Evolutionary conservation across 352 stramenopile genomes (phyloP).

Genomic region (Globisporangium spinosum): DNA sequence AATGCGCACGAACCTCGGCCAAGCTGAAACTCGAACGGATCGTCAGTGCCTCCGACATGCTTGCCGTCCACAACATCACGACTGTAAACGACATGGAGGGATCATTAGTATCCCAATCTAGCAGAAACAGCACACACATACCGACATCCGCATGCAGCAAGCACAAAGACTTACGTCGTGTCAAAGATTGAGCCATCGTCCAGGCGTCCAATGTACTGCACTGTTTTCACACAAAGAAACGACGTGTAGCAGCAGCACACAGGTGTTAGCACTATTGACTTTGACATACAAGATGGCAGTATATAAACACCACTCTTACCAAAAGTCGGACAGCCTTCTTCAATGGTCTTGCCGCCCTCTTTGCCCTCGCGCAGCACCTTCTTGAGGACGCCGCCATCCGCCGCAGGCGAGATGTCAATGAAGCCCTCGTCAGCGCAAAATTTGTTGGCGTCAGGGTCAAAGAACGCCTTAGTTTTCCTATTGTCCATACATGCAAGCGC

Average conservation of each 20-base stretch:
- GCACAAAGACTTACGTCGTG: constrained; percentile 49
- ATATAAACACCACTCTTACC: constrained; percentile 20
- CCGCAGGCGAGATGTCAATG: constrained; percentile 73
- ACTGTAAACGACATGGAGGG: constrained; percentile 21
- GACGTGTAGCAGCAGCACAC: constrained; percentile 1
- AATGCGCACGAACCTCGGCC: constrained; percentile 45
- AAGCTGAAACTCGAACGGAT: constrained; percentile 84
- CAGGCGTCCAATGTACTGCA: constrained; percentile 81
- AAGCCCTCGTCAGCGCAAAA: constrained; percentile 76
- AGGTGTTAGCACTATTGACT: neutral
- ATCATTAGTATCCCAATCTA: neutral
- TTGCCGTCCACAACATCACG: constrained; percentile 80
- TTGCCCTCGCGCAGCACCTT: constrained; percentile 73
- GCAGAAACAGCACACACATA: neutral
- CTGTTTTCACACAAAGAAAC: constrained; percentile 20
- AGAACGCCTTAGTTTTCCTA: constrained; percentile 67
- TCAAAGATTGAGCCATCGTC: constrained; percentile 87
- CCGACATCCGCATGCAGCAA: neutral
- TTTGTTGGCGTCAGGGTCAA: constrained; percentile 60
- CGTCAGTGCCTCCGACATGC: constrained; percentile 77
- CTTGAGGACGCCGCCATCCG: constrained; percentile 76
- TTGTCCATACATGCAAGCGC: neutral
- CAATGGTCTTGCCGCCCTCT: constrained; percentile 39
- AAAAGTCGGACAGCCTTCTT: constrained; percentile 83
- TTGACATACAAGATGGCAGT: neutral